Evolutionary conservation across 2,329 filamentous ascomycete genomes (phyloP), one percentile per base, ranked within the genome.

Genomic region (Phyllosticta citrichinensis): DNA sequence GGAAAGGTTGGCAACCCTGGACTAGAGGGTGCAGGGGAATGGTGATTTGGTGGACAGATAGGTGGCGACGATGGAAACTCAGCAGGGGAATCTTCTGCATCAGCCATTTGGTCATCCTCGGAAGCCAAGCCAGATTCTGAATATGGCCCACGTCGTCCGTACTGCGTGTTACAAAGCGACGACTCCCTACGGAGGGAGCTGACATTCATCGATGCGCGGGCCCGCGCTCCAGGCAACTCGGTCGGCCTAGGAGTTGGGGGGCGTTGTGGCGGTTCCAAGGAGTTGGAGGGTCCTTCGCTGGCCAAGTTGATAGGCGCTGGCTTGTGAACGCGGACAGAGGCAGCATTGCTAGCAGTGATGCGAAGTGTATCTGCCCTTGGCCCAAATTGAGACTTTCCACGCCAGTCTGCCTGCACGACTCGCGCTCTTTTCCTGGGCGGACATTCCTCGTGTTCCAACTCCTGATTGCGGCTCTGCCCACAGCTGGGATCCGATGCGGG

Each of bases 1-100:
- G 80, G 79, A 64, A 86, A 79, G 5, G 81, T 80, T 58, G 86
- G 84, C 25, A 86, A 71, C 22, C 80, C 76, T 2, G 93, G 94
- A 70, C 93, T 97, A 2, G 92, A 96, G 25, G 87, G 84, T 27
- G 84, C 83, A 4, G 87, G 86, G 25, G 79, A 78, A 30, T 80
- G 78, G 47, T 81, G 81, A 65, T 84, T 82, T 52, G 67, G 67
- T 8, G 68, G 64, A 64, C 91, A 85, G 1, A 95, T 80, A 0
- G 94, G 94, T 14, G 93, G 93, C 3, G 93, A 97, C 0, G 94
- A 97, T 1, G 88, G 88, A 66, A 97, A 90, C 59, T 90, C 89
- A 56, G 85, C 85, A 3, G 91, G 88, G 58, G 91, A 95, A 61
- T 87, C 79, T 53, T 79, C 78, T 9, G 78, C 74, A 62, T 77